Percentiles rank a stretch among this genome's conserved stretches.
Conservation (phyloP, 2,329 filamentous ascomycete genomes). For the Huntiella moniliformis region DNA sequence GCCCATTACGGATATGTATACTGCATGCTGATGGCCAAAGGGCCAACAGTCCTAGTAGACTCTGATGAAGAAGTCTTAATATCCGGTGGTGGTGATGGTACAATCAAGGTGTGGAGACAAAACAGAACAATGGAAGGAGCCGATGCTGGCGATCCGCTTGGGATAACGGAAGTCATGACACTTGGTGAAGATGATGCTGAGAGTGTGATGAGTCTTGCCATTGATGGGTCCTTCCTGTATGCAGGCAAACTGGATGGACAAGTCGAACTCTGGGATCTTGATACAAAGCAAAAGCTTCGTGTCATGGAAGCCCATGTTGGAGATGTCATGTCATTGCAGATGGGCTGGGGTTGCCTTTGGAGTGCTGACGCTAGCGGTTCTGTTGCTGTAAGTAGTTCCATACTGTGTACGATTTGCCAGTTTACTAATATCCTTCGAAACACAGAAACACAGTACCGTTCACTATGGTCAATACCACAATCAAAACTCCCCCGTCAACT, state of each 20-base stretch:
- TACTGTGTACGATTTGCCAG: neutral
- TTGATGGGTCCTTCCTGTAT: constrained; percentile 85
- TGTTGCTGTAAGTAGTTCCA: constrained; percentile 43
- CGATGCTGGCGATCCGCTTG: constrained; percentile 24
- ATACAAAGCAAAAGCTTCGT: constrained; percentile 76
- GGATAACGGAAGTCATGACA: constrained; percentile 50
- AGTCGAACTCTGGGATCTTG: constrained; percentile 90
- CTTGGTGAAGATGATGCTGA: constrained; percentile 42
- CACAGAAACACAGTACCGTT: constrained; percentile 45
- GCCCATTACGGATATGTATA: constrained; percentile 93
- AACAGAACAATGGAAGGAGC: constrained; percentile 14
- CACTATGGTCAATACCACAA: constrained; percentile 40
- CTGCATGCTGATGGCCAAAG: constrained; percentile 75
- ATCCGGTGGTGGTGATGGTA: constrained; percentile 82
- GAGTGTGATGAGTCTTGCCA: constrained; percentile 56
- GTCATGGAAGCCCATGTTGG: constrained; percentile 65
- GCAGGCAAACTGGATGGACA: constrained; percentile 74
- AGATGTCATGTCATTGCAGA: constrained; percentile 71
- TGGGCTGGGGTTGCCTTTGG: constrained; percentile 71
- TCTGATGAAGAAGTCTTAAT: constrained; percentile 65
- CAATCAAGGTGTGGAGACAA: constrained; percentile 83
- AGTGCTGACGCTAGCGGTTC: constrained; percentile 80
- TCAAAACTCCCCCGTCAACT: constrained; percentile 20
- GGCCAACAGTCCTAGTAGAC: constrained; percentile 46
- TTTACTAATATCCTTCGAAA: neutral